Percentiles rank a stretch among this genome's conserved stretches.
These are phyloP conservation scores for Malbranchea cinnamomea DNA, from an alignment of 2,329 filamentous ascomycete species.

Conservation along the genomic window DNA sequence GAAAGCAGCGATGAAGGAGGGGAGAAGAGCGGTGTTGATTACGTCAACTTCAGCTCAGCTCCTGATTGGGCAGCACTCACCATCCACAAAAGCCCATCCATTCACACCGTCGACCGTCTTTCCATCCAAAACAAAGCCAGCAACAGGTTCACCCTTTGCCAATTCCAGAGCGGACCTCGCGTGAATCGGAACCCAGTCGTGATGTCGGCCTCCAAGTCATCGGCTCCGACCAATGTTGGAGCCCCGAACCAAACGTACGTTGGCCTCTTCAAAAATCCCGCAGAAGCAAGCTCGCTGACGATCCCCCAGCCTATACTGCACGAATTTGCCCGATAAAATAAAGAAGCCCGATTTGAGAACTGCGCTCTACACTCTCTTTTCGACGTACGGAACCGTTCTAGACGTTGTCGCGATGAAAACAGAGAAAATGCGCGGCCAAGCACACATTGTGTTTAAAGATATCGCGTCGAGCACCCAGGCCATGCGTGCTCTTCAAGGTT, in stretches of 20 bases:
- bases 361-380: conserved; percentile 83
- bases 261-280: conserved; percentile 7
- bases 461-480: conserved; percentile 85
- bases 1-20: too few species aligned
- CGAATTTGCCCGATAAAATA: conserved; percentile 78
- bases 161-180: background rate
- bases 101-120: too few species aligned
- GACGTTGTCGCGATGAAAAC: conserved; percentile 86
- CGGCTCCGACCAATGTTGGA: conserved; percentile 27
- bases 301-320: conserved; percentile 62
- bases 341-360: conserved; percentile 77
- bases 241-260: conserved; percentile 64
- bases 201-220: conserved; percentile 3
- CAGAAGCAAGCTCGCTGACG: conserved; percentile 12
- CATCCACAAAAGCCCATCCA: too few species aligned
- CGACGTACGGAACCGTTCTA: conserved; percentile 81
- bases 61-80: too few species aligned
- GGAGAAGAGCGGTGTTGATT: background rate
- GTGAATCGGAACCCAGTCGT: background rate
- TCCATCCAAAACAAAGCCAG: too few species aligned
- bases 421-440: conserved; percentile 86
- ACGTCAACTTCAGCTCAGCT: too few species aligned
- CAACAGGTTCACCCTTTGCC: background rate
- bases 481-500: conserved; percentile 75
- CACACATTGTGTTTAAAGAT: conserved; percentile 82